These are phyloP conservation scores for Gastrolobium villosum DNA, from an alignment of 306 rosid species.

Conservation along the genomic window DNA sequence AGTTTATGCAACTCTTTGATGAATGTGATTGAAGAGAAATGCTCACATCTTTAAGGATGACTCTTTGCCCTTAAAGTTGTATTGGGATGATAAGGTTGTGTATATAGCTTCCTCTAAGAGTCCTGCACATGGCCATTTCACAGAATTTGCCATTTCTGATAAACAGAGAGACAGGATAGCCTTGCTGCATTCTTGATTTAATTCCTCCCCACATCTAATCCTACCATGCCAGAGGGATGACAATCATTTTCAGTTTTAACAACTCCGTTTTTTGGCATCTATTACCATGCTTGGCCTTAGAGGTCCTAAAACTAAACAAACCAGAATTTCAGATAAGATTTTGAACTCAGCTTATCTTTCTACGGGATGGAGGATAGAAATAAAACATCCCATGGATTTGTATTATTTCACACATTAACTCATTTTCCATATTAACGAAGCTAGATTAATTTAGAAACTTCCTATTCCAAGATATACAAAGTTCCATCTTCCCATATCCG, in stretches of 20 bases:
- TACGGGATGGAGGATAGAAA: background rate
- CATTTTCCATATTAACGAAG: background rate
- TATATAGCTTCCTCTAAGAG: background rate
- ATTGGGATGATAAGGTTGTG: background rate
- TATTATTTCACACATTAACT: slow-evolving; percentile 30
- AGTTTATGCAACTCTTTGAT: slow-evolving; percentile 24
- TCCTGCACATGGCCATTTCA: slow-evolving; percentile 12
- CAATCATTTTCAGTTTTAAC: background rate
- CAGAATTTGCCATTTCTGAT: slow-evolving; percentile 16
- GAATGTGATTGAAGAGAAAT: background rate
- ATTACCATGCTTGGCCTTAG: background rate
- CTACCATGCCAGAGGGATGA: background rate
- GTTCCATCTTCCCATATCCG: slow-evolving; percentile 30
- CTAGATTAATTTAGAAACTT: slow-evolving; percentile 22
- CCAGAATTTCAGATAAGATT: slow-evolving; percentile 3
- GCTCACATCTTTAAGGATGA: background rate
- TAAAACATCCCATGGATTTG: slow-evolving; percentile 6
- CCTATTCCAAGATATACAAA: slow-evolving; percentile 17
- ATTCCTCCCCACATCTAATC: slow-evolving; percentile 16
- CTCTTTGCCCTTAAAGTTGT: background rate
- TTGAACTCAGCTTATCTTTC: background rate
- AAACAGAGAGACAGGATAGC: background rate
- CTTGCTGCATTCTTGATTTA: background rate
- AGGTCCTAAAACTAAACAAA: background rate
- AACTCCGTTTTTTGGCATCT: slow-evolving; percentile 18